A percentile compares a stretch with the other conserved stretches of the same genome.
These are phyloP conservation scores for Scedosporium dehoogii DNA, from an alignment of 2,329 filamentous ascomycete species.

Conservation along the genomic window DNA sequence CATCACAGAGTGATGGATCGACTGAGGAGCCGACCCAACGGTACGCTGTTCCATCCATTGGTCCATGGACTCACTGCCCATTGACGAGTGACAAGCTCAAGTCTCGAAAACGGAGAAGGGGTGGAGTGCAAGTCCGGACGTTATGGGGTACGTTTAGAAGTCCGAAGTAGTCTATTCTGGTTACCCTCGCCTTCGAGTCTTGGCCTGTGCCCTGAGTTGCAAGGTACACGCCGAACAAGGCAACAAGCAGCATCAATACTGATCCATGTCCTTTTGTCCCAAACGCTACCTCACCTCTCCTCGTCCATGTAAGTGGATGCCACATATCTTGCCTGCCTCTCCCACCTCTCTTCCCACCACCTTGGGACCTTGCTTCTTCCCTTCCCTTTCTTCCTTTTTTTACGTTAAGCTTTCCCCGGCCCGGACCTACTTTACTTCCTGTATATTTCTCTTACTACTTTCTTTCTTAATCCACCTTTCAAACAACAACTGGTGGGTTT, in stretches of 20 bases:
- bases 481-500: not conserved
- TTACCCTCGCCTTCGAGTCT: not conserved
- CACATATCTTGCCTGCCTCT: not conserved
- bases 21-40: not conserved
- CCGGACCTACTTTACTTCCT: not conserved
- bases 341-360: not conserved
- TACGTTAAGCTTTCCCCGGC: not conserved
- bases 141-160: not conserved
- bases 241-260: not conserved
- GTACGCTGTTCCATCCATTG: not conserved
- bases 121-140: not conserved
- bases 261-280: not conserved
- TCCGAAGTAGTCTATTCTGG: not conserved
- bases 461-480: not conserved
- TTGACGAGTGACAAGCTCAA: not conserved
- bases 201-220: not conserved
- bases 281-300: too few species aligned
- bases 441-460: not conserved
- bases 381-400: not conserved
- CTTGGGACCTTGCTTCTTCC: not conserved
- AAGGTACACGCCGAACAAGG: not conserved
- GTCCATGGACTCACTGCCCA: not conserved
- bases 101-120: not conserved
- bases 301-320: not conserved
- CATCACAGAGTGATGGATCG: not conserved